Evolutionary conservation across 2,329 filamentous ascomycete species (phyloP), one percentile per base, ranked within the genome.

Genomic region (Talaromyces sp.): DNA sequence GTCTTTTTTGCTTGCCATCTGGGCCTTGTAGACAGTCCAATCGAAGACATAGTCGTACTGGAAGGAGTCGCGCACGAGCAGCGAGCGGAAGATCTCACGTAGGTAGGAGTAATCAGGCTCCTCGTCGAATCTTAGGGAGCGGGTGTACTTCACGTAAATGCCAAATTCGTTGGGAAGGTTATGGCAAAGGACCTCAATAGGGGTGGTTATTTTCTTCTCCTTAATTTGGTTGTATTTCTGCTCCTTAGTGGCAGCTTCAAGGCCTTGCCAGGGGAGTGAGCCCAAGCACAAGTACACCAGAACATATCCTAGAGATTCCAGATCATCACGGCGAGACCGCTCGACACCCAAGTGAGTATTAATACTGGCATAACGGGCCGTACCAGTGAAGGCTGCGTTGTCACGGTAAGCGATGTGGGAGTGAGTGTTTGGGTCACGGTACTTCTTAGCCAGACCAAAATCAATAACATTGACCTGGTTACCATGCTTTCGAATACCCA

Each of bases 171-270:
- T 97, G 74, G 95, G 95, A 85, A 99, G 98, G 72, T 95, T 95
- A 79, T 94, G 93, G 89, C 68, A 99, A 59, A 99, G 91, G 58
- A 97, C 93, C 82, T 99, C 94, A 73, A 93, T 98, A 8, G 95
- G 93, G 2, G 95, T 99, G 15, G 95, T 99, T 95, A 98, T 98
- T 92, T 99, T 99, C 90, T 99, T 99, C 87, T 99, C 95, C 94
- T 98, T 98, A 83, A 99, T 99, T 70, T 94, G 89, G 83, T 99
- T 95, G 78, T 99, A 98, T 85, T 99, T 99, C 85, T 98, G 94
- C 89, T 97, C 97, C 89, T 97, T 97, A 71, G 93, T 97, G 73
- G 94, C 94, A 83, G 94, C 94, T 88, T 97, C 97, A 63, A 97
- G 86, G 65, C 95, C 95, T 84, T 99, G 95, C 95, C 95, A 99